These are phyloP conservation scores for Vaccinium vitisidaea DNA, from an alignment of 148 eudicot species.

Conservation along the genomic window DNA sequence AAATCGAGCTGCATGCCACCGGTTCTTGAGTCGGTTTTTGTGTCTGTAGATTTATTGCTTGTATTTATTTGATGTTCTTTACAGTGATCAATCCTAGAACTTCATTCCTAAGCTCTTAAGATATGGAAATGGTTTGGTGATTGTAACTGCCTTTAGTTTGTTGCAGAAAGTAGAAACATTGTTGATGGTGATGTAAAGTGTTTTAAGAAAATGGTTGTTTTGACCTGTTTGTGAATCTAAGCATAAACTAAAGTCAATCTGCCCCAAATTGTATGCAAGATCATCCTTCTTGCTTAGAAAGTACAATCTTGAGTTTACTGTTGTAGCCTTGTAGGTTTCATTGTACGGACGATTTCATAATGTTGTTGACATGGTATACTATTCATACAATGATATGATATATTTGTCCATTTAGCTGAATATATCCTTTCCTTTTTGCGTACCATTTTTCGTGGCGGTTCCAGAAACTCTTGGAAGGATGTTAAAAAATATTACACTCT, in stretches of 20 bases:
- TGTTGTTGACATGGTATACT: background rate
- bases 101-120: background rate
- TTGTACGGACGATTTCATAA: background rate
- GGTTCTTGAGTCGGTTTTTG: background rate
- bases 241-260: background rate
- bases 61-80: conserved; percentile 3
- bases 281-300: background rate
- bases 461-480: no score
- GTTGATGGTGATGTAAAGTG: background rate
- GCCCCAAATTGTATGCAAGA: background rate
- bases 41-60: background rate
- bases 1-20: background rate
- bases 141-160: background rate
- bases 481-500: no score
- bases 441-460: no score
- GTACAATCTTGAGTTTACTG: background rate
- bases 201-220: background rate
- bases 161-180: background rate
- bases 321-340: conserved; percentile 9
- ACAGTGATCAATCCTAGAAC: background rate
- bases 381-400: background rate
- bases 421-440: background rate
- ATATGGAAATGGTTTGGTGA: background rate
- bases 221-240: background rate
- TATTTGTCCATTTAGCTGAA: background rate